These are phyloP conservation scores for Tetrapisispora nanseiensis DNA, from an alignment of 805 yeast species.

Conservation along the genomic window DNA sequence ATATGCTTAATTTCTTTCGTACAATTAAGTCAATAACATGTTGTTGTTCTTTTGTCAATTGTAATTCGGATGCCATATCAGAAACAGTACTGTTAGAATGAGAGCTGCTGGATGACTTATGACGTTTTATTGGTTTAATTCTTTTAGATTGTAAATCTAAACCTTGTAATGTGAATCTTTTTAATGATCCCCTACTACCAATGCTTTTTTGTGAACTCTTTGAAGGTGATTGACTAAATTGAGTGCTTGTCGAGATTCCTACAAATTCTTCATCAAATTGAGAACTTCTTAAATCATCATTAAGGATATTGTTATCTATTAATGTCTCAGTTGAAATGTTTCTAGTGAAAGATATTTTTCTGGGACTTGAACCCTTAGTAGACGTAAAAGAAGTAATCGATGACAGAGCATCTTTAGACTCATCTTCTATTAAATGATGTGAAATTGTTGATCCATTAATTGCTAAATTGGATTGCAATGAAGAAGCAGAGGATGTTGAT, in stretches of 20 bases:
- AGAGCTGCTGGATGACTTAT: conserved; percentile 1
- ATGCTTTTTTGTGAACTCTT: background rate
- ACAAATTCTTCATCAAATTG: background rate
- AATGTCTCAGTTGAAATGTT: background rate
- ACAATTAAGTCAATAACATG: conserved; percentile 44
- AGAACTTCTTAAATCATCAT: background rate
- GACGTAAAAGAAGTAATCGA: conserved; percentile 2
- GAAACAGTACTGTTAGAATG: background rate
- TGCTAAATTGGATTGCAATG: background rate
- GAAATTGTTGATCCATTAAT: background rate
- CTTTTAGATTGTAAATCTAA: conserved; percentile 14
- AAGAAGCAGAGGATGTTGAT: background rate
- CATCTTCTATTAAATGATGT: background rate
- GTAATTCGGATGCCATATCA: background rate
- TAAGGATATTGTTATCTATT: too few species aligned
- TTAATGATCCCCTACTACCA: conserved; percentile 8
- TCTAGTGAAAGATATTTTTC: conserved; percentile 13
- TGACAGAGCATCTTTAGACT: background rate
- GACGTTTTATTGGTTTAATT: conserved; percentile 9
- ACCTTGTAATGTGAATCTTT: conserved; percentile 12
- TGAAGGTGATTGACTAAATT: background rate
- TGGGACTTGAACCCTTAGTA: conserved; percentile 1
- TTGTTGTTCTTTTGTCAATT: conserved; percentile 40
- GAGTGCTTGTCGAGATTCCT: conserved; percentile 2
- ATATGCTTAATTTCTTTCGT: conserved; percentile 42